These are phyloP conservation scores for Oidiodendron maius DNA, from an alignment of 495 filamentous ascomycete species.

Conservation along the genomic window DNA sequence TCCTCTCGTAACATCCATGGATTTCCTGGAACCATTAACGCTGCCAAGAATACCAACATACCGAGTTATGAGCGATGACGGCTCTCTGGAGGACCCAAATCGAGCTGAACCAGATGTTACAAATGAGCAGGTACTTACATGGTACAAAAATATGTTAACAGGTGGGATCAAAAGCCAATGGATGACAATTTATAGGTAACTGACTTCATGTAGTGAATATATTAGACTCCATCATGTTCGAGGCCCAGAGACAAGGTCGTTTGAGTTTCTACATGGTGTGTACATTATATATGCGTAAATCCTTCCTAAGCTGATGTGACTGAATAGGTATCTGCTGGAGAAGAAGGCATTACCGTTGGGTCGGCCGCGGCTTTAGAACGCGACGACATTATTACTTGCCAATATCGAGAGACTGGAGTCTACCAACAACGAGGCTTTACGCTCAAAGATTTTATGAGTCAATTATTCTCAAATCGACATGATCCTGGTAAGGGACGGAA, in stretches of 20 bases:
- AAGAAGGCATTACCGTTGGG: slow-evolving; percentile 89
- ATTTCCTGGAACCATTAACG: slow-evolving; percentile 66
- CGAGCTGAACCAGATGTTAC: no score
- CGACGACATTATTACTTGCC: slow-evolving; percentile 87
- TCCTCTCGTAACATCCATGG: no score
- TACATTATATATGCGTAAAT: slow-evolving; percentile 90
- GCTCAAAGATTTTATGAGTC: slow-evolving; percentile 85
- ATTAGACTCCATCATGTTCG: slow-evolving; percentile 93
- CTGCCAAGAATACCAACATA: slow-evolving; percentile 56
- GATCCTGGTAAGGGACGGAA: slow-evolving; percentile 82
- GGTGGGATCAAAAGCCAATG: no score
- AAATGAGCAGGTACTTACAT: slow-evolving; percentile 36
- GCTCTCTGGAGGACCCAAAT: slow-evolving; percentile 61
- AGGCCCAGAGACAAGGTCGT: slow-evolving; percentile 64
- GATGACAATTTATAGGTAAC: no score
- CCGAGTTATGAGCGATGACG: slow-evolving; percentile 67
- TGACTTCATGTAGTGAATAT: slow-evolving; percentile 72
- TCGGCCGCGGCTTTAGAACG: slow-evolving; percentile 73
- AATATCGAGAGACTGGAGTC: slow-evolving; percentile 91
- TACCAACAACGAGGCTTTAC: slow-evolving; percentile 87
- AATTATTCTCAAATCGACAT: slow-evolving; percentile 83
- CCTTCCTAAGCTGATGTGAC: no score
- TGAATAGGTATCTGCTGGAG: no score
- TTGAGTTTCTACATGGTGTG: slow-evolving; percentile 98
- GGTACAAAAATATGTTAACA: slow-evolving; percentile 50